Evolutionary conservation across 495 filamentous ascomycete species (phyloP), one percentile per base, ranked within the genome.

Genomic region (Hypoxylon cercidicola): DNA sequence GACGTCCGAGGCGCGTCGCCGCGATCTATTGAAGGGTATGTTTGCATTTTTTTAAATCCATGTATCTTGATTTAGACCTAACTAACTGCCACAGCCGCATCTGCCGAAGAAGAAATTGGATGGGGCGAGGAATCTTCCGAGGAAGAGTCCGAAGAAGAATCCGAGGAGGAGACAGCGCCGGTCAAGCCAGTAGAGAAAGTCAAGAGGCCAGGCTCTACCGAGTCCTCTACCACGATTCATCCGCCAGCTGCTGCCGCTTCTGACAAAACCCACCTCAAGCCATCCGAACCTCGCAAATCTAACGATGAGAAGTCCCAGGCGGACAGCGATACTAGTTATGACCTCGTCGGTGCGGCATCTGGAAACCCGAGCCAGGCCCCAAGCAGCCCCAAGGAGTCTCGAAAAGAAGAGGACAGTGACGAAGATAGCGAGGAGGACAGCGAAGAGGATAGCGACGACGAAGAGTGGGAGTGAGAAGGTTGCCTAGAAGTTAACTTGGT

Each of bases 261-360:
- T 23, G 25, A 43, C 16, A 65, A 67, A 47, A 64, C 56, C 40
- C 74, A 73, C 19, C 80, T 83, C 30, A 89, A 89, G 71, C 75
- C 88, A 18, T 73, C 78, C 46, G 88, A 91, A 66, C 82, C 89
- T 37, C 88, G 92, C 39, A 90, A 89, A 58, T 96, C 93, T 15
- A 87, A 95, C 62, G 93, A 97, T 69, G 87, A 90, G 73, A 90
- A 92, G 49, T 93, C 89, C 12, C 88, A 90, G 63, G 85, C 92
- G 16, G 93, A 90, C 71, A 96, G 92, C 74, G 93, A 97, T 68
- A 90, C 90, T 15, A 96, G 92, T 78, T 97, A 97, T 69, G 93
- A 97, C 74, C 81, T 97, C 32, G 91, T 97, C 39, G 83, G 84
- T n/a, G 83, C 83, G 43, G 65, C 75, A 16, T 96, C 92, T 67